Evolutionary conservation across 768 basidiomycete genomes (phyloP), one percentile per base, ranked within the genome.

Genomic region (Suillus brevipes): DNA sequence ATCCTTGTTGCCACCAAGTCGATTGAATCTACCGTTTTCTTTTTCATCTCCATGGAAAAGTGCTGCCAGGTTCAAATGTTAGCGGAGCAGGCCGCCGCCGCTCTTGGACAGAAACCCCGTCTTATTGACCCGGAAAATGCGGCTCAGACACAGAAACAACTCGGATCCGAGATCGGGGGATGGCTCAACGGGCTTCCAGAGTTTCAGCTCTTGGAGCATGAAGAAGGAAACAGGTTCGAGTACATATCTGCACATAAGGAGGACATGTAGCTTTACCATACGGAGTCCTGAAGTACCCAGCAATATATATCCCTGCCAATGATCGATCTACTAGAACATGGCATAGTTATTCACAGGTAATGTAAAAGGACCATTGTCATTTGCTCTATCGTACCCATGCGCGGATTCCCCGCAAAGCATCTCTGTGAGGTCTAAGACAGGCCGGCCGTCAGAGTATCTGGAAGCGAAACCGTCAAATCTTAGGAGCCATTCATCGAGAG

Each of bases 111-210:
- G 25, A 59, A 3, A 42, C 25, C 25, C 3, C 25, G 12, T 8
- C 47, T 61, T 25, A 64, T 64, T 34, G 63, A 68, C 61, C 66
- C 65, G 9, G 75, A 72, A 62, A 73, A 77, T 53, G 78, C 78
- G 3, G 56, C 61, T 13, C 66, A 63, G 28, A 77, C 74, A n/a
- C 67, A 62, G 34, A 66, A 68, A 50, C 65, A 62, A 3, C 72
- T 74, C 20, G 78, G 79, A 7, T 69, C 66, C 14, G 61, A 73
- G 61, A 34, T 13, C 10, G 77, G 70, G 18, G 81, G 80, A 9
- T 80, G 77, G 79, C 80, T 81, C 70, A 75, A 74, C 63, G 80
- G 76, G 13, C 65, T 71, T 47, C 72, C 76, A 43, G 78, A 81
- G 67, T 80, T 80, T 67, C 71, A 76, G 62, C 66, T 79, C 20